Base-by-base conservation (phyloP, 345 rosid genomes). In the Citrus sinensis region DNA sequence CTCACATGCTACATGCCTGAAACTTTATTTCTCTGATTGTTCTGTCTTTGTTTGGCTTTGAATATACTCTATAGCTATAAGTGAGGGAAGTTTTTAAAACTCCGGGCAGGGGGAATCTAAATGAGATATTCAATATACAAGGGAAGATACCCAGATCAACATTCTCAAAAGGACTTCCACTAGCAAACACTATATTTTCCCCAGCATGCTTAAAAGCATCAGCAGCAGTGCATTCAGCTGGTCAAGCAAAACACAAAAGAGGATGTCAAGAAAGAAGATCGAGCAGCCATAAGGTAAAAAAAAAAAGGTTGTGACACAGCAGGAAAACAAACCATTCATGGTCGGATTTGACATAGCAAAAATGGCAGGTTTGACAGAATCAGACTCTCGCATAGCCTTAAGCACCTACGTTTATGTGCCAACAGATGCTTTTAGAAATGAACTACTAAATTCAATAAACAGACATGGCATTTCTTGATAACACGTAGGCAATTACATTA, bases 291-390 rank as follows among this genome's bases (percentile, higher is more conserved):
- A 17, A 69, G 60, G 39, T 32, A 4, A 32, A 32, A 59, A 11
- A 71, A 79, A 76, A n/a, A n/a, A 62, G 24, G 49, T 67, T 60
- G 39, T n/a, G 61, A 65, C 5, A 67, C 22, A 10, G 22, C 51
- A 59, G 69, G 71, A 72, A 65, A 66, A 80, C 92, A 81, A 81
- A 94, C 98, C 98, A 80, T 96, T 94, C 87, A 83, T 85, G 68
- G 99, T 96, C 78, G 99, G 98, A 86, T 94, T 96, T 14, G 98
- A 96, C 99, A 96, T 94, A 49, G 99, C 97, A 87, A 96, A 96
- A 81, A 96, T 92, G 73, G 97, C 97, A 16, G 97, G 99, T 84
- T 87, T 96, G 76, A 84, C 76, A 64, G 97, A 96, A 78, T 87
- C 92, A 55, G 98, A 96, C 69, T 89, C 93, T 77, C 82, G 83